Evolutionary conservation across 768 basidiomycete species (phyloP), one percentile per base, ranked within the genome.

Genomic region (Boletellus sp.): DNA sequence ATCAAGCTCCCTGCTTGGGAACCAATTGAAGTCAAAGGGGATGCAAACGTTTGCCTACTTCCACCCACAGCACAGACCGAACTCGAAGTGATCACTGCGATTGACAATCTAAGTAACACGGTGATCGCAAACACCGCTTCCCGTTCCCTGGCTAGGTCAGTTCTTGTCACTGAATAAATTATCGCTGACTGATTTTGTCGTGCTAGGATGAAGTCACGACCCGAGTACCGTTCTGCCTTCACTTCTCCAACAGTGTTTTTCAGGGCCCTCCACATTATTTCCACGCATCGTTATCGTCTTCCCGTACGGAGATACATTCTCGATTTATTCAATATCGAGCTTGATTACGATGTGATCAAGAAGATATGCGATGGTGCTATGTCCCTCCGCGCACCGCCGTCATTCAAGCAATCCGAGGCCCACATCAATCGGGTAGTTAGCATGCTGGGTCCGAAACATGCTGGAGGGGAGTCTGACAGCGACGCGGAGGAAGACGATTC

Each of bases 41-140:
- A 65, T 31, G 59, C 70, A 43, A 50, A 78, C 67, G 50, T 70
- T 50, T 81, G 79, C 3, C 67, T 94, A 24, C 71, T 82, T 50
- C 81, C 86, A 4, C 83, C 89, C 9, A 77, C 78, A 0, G 73
- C 80, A 7, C 81, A 84, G 53, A 72, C 79, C 33, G 94, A 98
- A 59, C 75, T 83, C 5, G 91, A 95, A 58, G 85, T 91, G 24
- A 78, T 94, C 58, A 85, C 87, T 4, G 90, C 91, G 4, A 90
- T 99, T 43, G 87, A 93, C 59, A 97, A 97, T 64, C 75, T 99
- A 36, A 85, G 88, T 24, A 99, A 99, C 64, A 91, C 94, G 17
- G 94, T 98, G 44, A 89, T 98, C 50, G 94, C 94, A 0, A 94
- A 94, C 61, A 83, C 90, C 20, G 94, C 96, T 1, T 98, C 96